Evolutionary conservation across 2,329 filamentous ascomycete genomes (phyloP).

Genomic region (Stagonosporopsis cucurbitacearum): DNA sequence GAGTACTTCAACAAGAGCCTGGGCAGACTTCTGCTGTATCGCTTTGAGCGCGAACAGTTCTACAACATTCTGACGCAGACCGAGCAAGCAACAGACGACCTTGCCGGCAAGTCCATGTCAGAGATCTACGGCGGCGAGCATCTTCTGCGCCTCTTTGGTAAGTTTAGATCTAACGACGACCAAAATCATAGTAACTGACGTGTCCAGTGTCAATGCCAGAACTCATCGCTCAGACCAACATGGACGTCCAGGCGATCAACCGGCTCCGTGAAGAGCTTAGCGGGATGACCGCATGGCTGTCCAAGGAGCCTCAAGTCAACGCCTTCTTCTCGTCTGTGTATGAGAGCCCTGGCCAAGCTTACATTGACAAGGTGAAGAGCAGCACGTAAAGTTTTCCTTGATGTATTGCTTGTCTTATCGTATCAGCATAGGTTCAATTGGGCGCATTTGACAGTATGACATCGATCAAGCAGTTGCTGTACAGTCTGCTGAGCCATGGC

Average conservation of each 20-base stretch:
- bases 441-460: constrained; percentile 1
- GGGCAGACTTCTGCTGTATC: constrained; percentile 88
- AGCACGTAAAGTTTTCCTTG: constrained; percentile 25
- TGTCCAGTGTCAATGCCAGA: constrained; percentile 82
- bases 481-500: neutral
- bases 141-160: constrained; percentile 86
- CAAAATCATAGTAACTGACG: neutral
- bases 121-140: constrained; percentile 96
- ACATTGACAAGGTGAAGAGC: constrained; percentile 69
- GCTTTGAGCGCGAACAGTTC: constrained; percentile 91
- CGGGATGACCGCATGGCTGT: constrained; percentile 86
- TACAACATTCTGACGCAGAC: constrained; percentile 76
- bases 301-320: constrained; percentile 68
- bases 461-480: neutral
- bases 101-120: constrained; percentile 72
- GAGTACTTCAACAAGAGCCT: constrained; percentile 95
- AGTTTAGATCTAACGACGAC: constrained; percentile 34
- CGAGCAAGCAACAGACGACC: constrained; percentile 65
- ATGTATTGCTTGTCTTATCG: constrained; percentile 20
- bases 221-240: constrained; percentile 94
- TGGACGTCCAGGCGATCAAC: constrained; percentile 90
- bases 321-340: constrained; percentile 81
- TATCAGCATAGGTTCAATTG: constrained; percentile 20
- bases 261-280: constrained; percentile 87
- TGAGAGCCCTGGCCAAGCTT: constrained; percentile 73